Percentiles rank a stretch among this genome's conserved stretches.
Evolutionary conservation across 1,284 basidiomycete genomes (phyloP).

Genomic region (Ustilago xerochloae): DNA sequence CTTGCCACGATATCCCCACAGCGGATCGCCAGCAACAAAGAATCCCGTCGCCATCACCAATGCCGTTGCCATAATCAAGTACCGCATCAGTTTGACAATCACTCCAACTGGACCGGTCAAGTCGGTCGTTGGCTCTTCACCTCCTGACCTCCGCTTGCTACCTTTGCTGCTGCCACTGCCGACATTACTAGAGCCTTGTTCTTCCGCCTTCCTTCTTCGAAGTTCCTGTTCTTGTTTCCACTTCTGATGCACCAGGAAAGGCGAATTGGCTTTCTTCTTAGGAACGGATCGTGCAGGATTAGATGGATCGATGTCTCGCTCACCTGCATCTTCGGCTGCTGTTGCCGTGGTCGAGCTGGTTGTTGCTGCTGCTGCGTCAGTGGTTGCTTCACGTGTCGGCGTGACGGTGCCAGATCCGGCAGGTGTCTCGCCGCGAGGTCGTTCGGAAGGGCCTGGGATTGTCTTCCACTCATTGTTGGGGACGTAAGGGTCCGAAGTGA

Average conservation of each 20-base stretch:
- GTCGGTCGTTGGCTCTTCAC: conserved; percentile 26
- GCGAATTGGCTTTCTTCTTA: conserved; percentile 61
- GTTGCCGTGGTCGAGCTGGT: background rate
- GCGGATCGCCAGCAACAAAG: conserved; percentile 60
- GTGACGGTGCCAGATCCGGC: conserved; percentile 46
- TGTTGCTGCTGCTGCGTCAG: conserved; percentile 8
- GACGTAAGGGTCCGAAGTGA: conserved; percentile 44
- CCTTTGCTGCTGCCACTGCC: conserved; percentile 7
- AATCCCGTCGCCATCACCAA: conserved; percentile 24
- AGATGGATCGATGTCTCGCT: conserved; percentile 62
- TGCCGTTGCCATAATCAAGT: conserved; percentile 40
- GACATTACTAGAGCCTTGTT: conserved; percentile 27
- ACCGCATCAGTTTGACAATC: conserved; percentile 20
- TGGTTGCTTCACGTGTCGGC: conserved; percentile 30
- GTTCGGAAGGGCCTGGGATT: conserved; percentile 43
- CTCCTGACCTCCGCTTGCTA: background rate
- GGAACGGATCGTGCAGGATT: conserved; percentile 57
- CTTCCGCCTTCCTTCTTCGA: conserved; percentile 36
- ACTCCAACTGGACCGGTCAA: conserved; percentile 19
- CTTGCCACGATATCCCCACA: conserved; percentile 66
- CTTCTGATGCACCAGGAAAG: conserved; percentile 60
- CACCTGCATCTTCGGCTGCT: conserved; percentile 32
- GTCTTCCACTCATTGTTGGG: conserved; percentile 43
- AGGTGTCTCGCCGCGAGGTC: conserved; percentile 47
- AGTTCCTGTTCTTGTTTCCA: conserved; percentile 58